These are phyloP conservation scores for Phlyctochytrium planicorne DNA, from an alignment of 192 early-diverging fungal genomes.

Conservation along the genomic window DNA sequence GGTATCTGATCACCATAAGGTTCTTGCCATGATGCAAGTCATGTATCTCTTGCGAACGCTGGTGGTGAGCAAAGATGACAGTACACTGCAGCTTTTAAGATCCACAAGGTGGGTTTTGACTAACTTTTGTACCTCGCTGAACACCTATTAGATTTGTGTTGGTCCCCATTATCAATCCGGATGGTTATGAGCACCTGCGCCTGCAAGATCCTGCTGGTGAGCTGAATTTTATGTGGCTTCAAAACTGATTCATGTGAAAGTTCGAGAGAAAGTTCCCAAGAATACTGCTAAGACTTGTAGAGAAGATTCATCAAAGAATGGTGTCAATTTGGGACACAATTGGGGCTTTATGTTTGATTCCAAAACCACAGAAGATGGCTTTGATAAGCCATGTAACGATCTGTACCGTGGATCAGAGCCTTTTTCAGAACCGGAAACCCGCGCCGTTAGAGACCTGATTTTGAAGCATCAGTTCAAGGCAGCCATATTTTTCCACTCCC, in stretches of 20 bases:
- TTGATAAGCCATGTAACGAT: constrained; percentile 18
- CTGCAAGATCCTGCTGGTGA: constrained; percentile 8
- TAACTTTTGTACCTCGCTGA: no score
- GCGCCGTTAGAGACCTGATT: constrained; percentile 22
- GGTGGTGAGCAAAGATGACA: no score
- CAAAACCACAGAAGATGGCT: constrained; percentile 6
- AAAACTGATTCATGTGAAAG: background rate
- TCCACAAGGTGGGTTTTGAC: no score
- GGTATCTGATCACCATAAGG: no score
- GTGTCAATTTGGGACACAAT: constrained; percentile 31
- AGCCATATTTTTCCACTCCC: constrained; percentile 23
- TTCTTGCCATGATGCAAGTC: background rate
- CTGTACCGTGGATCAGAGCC: constrained; percentile 22
- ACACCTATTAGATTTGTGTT: constrained; percentile 3
- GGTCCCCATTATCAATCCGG: constrained; percentile 29
- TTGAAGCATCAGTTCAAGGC: constrained; percentile 10
- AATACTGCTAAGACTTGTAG: constrained; percentile 15
- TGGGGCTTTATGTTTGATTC: constrained; percentile 27
- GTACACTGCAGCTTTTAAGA: no score
- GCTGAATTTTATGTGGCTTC: background rate
- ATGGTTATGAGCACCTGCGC: constrained; percentile 25
- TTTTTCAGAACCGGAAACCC: constrained; percentile 31
- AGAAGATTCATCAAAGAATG: background rate
- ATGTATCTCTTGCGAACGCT: background rate
- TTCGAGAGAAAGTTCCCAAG: constrained; percentile 16